Base-by-base conservation (phyloP, 805 yeast genomes). In the Myxozyma nipponensis region DNA sequence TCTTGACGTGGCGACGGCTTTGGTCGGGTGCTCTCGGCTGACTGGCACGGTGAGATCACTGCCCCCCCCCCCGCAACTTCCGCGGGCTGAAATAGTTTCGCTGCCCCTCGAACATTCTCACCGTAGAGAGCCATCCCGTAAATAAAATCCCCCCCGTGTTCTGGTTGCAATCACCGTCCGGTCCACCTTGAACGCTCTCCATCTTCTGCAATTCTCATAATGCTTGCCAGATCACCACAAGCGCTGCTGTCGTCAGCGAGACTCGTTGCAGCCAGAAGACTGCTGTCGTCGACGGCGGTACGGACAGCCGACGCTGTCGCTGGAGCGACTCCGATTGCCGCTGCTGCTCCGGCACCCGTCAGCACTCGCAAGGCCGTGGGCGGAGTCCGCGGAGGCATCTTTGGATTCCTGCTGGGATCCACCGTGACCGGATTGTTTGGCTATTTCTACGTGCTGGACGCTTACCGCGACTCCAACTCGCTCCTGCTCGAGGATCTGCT, bases 331-430 rank as follows among this genome's bases (percentile, higher is more conserved):
- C 32, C 32, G 7, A 13, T 28, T 13, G 7, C 32, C 7, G 19
- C 19, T 17, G n/a, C 57, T 0, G 46, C 46, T 13, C 45, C 55
- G 15, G 36, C 56, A 3, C 41, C 39, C 2, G 17, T 9, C 39
- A 35, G 45, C 13, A 32, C 48, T n/a, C 44, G 47, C 23, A 46
- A 42, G 41, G 62, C 62, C 6, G 65, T 70, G 36, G 75, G 76
- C 9, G 75, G 73, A 15, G 64, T 73, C 58, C 71, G 74, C 47
- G 76, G 77, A 17, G 76, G 73, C 3, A 72, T 87, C 56, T 71
- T 86, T 47, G 96, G 96, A 1, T 88, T 87, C 68, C 75, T 87
- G 47, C 72, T 82, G 26, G 95, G 96, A 40, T 84, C 83, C 35
- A 73, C 87, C 21, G 66, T 77, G 55, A 84, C 95, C 17, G 90